Base-by-base conservation (phyloP, 164 flowering plant species). In the Dillenia turbinata region DNA sequence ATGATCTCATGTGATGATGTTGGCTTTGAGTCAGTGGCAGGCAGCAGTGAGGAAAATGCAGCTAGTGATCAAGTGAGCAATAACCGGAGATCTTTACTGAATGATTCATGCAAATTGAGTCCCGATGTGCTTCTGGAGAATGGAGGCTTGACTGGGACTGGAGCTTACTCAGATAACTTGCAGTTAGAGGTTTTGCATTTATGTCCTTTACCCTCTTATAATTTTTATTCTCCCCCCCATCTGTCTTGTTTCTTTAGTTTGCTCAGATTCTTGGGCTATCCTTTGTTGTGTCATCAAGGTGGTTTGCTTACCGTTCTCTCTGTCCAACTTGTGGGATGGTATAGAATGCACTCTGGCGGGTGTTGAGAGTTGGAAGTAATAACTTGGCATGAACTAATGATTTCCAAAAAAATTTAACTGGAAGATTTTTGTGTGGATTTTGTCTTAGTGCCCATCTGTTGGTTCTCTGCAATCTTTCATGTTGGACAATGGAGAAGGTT, bases 161-260 rank as follows among this genome's bases (percentile, higher is more conserved):
- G 24, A 44, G 47, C 16, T 26, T 71, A 71, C 49, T 69, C 64
- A 16, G 71, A 55, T 55, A 81, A 72, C 71, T 60, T 69, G 57
- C 74, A 79, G 73, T 70, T 73, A 56, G 85, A 87, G 90, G 93
- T 87, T 75, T 75, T 67, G 58, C 50, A 62, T 74, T 63, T 49
- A 57, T 63, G 60, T 56, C 47, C 24, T 51, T 62, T 53, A 9
- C 47, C 47, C 44, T 47, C 49, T 40, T 49, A n/a, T 48, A 22
- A 5, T 9, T 65, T 66, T 46, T 59, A 53, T 16, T 45, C 17
- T 40, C 17, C 24, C 43, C 8, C 13, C 8, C 14, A 15, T 14
- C 11, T 46, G 8, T 61, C 45, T 47, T 40, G 61, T 61, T 9
- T 47, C 47, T 16, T 33, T 5, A 33, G 0, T 33, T 33, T 4